These are phyloP conservation scores for Kondoa malvinella DNA, from an alignment of 768 basidiomycete species.

Conservation along the genomic window DNA sequence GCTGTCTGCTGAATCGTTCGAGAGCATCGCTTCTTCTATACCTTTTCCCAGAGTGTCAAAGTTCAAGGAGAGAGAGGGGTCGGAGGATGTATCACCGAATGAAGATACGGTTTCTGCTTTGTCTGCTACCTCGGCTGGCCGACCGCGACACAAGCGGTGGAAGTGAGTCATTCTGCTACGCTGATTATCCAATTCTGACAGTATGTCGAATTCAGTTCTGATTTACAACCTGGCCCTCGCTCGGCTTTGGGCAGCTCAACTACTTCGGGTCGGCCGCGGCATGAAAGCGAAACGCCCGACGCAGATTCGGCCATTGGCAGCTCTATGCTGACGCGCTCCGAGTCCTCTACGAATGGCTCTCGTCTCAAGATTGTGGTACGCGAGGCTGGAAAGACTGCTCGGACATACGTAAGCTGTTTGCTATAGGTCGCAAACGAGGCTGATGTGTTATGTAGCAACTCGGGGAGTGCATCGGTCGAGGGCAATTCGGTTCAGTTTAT, in stretches of 20 bases:
- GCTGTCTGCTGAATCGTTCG: conserved; percentile 1
- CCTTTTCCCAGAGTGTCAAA: conserved; percentile 5
- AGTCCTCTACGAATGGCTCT: conserved; percentile 34
- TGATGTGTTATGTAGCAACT: conserved; percentile 51
- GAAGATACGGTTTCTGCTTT: not conserved
- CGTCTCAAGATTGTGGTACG: conserved; percentile 56
- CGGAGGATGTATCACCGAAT: conserved; percentile 1
- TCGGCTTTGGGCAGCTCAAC: not conserved
- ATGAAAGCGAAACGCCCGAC: conserved; percentile 9
- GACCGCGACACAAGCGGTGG: conserved; percentile 21
- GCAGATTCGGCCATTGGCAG: not conserved
- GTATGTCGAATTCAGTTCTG: conserved; percentile 13
- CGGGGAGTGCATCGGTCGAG: conserved; percentile 89
- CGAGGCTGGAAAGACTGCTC: conserved; percentile 62
- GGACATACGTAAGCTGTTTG: conserved; percentile 54
- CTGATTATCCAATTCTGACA: not conserved
- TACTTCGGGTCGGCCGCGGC: conserved; percentile 10
- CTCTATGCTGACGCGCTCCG: conserved; percentile 7
- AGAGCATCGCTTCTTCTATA: not conserved
- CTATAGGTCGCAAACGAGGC: conserved; percentile 12
- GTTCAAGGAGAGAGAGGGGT: conserved; percentile 11
- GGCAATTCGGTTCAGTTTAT: conserved; percentile 93
- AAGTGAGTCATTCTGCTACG: conserved; percentile 1
- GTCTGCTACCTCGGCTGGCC: not conserved
- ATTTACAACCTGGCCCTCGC: conserved; percentile 14